A percentile compares a stretch with the other conserved stretches of the same genome.
Conservation (phyloP, 148 eudicot genomes). For the Chenopodium album region DNA sequence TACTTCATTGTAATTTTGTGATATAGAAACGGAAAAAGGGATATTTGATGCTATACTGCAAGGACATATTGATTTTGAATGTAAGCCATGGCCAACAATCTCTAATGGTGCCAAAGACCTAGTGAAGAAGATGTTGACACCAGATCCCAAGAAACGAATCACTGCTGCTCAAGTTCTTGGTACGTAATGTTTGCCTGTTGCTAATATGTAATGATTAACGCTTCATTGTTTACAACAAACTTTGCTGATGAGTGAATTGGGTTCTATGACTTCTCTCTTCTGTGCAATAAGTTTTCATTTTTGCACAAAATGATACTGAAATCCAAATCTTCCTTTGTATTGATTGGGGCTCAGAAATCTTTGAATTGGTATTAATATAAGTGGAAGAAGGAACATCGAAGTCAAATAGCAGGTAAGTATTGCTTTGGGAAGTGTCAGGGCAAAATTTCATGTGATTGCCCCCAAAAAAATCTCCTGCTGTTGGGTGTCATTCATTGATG, state of each 20-base stretch:
- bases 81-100: conserved; percentile 87
- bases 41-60: conserved; percentile 79
- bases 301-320: neutral
- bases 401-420: too few species aligned
- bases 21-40: conserved; percentile 77
- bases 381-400: neutral
- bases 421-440: neutral
- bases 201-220: neutral
- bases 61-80: conserved; percentile 76
- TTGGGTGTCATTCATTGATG: neutral
- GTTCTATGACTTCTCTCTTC: neutral
- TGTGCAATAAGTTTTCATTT: neutral
- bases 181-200: conserved; percentile 24
- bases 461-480: neutral
- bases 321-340: neutral
- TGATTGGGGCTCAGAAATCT: neutral
- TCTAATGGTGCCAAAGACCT: conserved; percentile 86
- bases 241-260: neutral
- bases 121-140: conserved; percentile 72
- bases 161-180: conserved; percentile 93
- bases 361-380: neutral
- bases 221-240: neutral
- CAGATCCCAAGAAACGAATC: conserved; percentile 75
- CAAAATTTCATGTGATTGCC: neutral
- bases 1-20: conserved; percentile 1